Base-by-base conservation (phyloP, 2,329 filamentous ascomycete species). In the Allantophomopsis cytisporea region DNA sequence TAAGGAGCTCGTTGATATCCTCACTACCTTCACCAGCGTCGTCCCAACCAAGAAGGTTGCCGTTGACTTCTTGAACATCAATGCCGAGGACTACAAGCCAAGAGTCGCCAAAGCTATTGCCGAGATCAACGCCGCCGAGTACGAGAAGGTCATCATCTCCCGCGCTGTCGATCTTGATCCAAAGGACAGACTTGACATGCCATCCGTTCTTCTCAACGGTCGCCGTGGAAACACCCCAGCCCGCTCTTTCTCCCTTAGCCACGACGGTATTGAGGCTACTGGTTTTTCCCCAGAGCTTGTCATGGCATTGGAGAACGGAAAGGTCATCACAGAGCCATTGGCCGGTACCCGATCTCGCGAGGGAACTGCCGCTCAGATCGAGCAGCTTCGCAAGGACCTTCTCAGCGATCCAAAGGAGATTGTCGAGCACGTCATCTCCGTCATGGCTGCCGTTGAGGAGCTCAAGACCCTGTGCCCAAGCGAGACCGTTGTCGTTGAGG, bases 241-340 rank as follows among this genome's bases (percentile, higher is more conserved):
- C 14, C 23, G 45, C 6, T 35, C 13, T 18, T 45, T 40, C 32
- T 16, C 31, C n/a, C 13, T 47, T 31, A 43, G 35, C 12, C 41
- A 47, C 20, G 34, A 11, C 10, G 41, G 43, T 12, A 36, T 37
- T 18, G 31, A 44, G 39, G 45, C 45, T 13, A 47, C 43, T 15
- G 47, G 46, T 7, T 50, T 50, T 39, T 46, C 43, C 18, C 47
- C 46, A 2, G 47, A 48, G 37, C 37, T 49, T 12, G 41, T 49
- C 8, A 31, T 44, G 23, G 38, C 38, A 6, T 11, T 46, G 30
- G 30, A 46, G 8, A 20, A 46, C 21, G 39, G 40, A 1, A 43
- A 38, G 13, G 40, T 49, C 5, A 38, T 33, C 15, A 48, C 45
- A 5, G 45, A 48, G 39, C 42, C 42, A 7, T 32, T 46, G 31